Base-by-base conservation (phyloP, 371 early-diverging fungal species). In the Apophysomyces elegans region DNA sequence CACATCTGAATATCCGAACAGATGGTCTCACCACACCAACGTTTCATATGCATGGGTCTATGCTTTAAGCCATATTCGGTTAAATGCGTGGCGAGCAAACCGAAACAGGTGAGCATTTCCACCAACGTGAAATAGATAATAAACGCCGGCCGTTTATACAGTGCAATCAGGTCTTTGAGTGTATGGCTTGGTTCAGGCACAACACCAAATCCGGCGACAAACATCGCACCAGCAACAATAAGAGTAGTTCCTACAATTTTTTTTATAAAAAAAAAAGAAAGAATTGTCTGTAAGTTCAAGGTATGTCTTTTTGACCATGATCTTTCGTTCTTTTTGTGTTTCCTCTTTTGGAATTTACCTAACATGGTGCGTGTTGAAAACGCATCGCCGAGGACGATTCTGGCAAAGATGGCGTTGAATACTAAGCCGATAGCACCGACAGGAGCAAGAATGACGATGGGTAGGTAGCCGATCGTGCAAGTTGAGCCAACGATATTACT, bases 381-480 rank as follows among this genome's bases (percentile, higher is more conserved):
- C 6, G 80, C 84, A 70, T 89, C 91, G 8, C 84, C 84, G 35
- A 93, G 67, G 7, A 93, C 79, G 50, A 84, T 71, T 37, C 84
- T 78, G 14, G 94, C 93, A 77, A 91, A 93, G 11, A 92, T 75
- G 6, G 92, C 93, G 73, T 93, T 93, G 62, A 92, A 90, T 4
- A 92, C 91, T 45, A 93, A 75, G 3, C 88, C 90, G 43, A 93
- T 90, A 8, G 94, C 91, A 2, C 93, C 93, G 39, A 93, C 68
- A 2, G 93, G 94, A 5, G 94, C 94, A 9, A 92, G 77, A 56
- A 93, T 90, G 60, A 92, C 86, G 13, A 93, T 91, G 7, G 94
- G 94, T 18, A 93, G 80, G 61, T 89, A 88, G 39, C 91, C 92
- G 59, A 93, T 90, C 9, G 93, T 88, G 43, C 91, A 85, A 5